Percentiles rank a stretch among this genome's conserved stretches.
Conservation (phyloP, 305 asterid species). For the Solanum hybrid region DNA sequence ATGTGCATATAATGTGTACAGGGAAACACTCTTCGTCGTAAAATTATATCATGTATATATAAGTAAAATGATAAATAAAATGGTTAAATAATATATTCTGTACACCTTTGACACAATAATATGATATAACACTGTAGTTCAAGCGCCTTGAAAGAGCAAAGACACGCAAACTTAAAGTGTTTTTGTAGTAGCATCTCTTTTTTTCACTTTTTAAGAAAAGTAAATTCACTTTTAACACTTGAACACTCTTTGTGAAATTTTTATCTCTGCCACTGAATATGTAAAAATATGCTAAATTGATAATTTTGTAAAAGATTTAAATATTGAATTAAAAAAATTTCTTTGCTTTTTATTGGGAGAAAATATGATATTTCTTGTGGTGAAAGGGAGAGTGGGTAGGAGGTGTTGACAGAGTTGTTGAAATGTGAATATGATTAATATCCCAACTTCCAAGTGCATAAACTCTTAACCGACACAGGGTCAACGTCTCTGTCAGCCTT, state of each 20-base stretch:
- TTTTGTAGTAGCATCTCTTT: background rate
- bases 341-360: background rate
- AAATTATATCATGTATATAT: background rate
- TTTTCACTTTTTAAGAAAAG: background rate
- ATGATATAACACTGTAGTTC: background rate
- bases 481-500: conserved; percentile 7
- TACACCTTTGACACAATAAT: too few species aligned
- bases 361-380: background rate
- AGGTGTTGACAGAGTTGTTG: background rate
- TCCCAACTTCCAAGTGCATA: background rate
- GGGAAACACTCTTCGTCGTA: background rate
- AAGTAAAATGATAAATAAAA: too few species aligned
- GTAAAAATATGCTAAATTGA: background rate
- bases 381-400: background rate
- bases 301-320: background rate
- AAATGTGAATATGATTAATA: background rate
- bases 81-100: too few species aligned
- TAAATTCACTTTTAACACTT: background rate
- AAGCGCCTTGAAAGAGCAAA: too few species aligned
- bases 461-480: background rate
- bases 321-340: background rate
- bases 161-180: background rate
- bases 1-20: background rate
- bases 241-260: background rate
- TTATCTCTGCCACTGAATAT: background rate